phyloP scores from a whole-genome alignment of 768 basidiomycete species.

The Amanita exitialis region DNA sequence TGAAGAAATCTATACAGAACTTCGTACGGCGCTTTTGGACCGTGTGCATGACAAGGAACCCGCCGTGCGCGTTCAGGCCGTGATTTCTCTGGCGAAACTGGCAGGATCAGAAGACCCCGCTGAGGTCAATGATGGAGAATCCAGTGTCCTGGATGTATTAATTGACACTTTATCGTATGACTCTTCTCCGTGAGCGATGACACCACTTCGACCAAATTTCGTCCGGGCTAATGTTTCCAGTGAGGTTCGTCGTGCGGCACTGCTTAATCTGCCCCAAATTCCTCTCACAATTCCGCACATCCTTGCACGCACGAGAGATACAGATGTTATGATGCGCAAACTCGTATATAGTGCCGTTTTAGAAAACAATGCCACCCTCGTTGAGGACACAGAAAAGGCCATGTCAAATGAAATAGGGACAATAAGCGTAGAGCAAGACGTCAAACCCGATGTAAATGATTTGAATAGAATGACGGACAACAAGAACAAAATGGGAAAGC shows the following conservation, averaged over 20 bases:
- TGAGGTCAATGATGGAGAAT: constrained; percentile 41
- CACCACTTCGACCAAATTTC: background rate
- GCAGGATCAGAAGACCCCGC: constrained; percentile 56
- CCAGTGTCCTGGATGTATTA: constrained; percentile 48
- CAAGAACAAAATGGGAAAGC: background rate
- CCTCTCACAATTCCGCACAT: constrained; percentile 50
- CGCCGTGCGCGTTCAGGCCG: constrained; percentile 68
- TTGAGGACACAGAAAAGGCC: constrained; percentile 9
- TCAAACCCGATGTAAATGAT: background rate
- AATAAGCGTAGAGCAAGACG: background rate
- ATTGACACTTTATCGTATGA: constrained; percentile 63
- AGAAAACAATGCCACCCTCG: constrained; percentile 23
- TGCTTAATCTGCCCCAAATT: constrained; percentile 60
- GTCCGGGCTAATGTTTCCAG: constrained; percentile 23
- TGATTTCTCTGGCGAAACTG: constrained; percentile 70
- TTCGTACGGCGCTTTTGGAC: constrained; percentile 58
- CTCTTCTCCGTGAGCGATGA: constrained; percentile 53
- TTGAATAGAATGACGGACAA: background rate
- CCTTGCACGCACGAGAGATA: constrained; percentile 70
- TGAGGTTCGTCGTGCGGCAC: constrained; percentile 76
- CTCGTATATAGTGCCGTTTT: constrained; percentile 59
- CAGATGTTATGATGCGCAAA: constrained; percentile 65
- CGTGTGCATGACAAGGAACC: constrained; percentile 75
- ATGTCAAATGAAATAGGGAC: background rate
- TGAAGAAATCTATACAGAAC: constrained; percentile 58